Evolutionary conservation across 2,329 filamentous ascomycete species (phyloP), one percentile per base, ranked within the genome.

Genomic region (Ceratocystis cubensis): DNA sequence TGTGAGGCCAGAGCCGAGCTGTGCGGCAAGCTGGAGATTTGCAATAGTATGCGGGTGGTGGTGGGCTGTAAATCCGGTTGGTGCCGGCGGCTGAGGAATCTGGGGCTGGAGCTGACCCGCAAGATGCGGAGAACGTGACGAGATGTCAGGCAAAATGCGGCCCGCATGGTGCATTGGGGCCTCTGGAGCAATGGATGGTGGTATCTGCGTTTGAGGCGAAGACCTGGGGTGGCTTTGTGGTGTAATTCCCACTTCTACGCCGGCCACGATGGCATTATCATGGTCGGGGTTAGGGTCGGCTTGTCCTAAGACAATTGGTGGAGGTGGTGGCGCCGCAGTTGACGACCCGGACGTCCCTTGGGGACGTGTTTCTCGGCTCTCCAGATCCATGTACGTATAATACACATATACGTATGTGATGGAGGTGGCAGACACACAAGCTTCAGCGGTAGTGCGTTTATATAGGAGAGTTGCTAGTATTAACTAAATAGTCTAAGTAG

Each of bases 81-180:
- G 53, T 1, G 20, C 53, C 17, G 53, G 53, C 5, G 53, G 53
- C 25, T 28, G 22, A 33, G 53, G 15, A 13, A 33, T 2, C 8
- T 28, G 28, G 25, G 53, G 22, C 25, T 28, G 53, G 7, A 57
- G 53, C 15, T 78, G 81, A 68, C 82, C 80, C 61, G 81, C 82
- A 53, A 85, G 74, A 71, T 84, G 82, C 8, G 53, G 53, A 28
- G 53, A 15, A 5, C 28, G 53, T n/a, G 53, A 28, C 53, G 53
- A 33, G 15, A 33, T 57, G 25, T 30, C 25, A 17, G 53, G 20
- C 25, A 57, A 28, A 20, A 57, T 33, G 53, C 33, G 53, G 53
- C 20, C 28, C 22, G 13, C 28, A 33, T 33, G 7, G 7, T 83
- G 82, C 53, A 84, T 81, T 4, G 79, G 76, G 67, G 79, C 83